These are phyloP conservation scores for Truncatella angustata DNA, from an alignment of 2,329 filamentous ascomycete species.

Conservation along the genomic window DNA sequence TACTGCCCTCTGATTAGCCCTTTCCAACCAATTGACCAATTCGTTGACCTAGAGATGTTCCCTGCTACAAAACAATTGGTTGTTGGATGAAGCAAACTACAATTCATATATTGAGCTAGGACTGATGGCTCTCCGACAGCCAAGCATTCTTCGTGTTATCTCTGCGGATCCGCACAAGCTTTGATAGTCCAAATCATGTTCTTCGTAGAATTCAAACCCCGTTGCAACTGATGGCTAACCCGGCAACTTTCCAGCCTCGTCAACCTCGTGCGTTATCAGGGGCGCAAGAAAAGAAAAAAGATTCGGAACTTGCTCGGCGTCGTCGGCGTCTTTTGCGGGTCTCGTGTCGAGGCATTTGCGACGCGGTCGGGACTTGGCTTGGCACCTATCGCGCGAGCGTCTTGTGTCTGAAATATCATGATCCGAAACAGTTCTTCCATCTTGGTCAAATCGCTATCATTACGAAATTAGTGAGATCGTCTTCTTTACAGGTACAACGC, in stretches of 20 bases:
- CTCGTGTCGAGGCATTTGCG: not conserved
- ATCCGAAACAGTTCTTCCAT: not conserved
- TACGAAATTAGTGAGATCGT: not conserved
- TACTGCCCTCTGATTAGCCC: not conserved
- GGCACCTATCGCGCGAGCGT: not conserved
- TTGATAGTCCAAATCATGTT: too few species aligned
- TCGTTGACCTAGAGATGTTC: too few species aligned
- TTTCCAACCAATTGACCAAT: too few species aligned
- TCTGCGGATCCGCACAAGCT: too few species aligned
- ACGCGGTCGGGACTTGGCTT: not conserved
- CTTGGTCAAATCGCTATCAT: not conserved
- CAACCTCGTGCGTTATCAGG: not conserved
- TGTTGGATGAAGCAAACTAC: too few species aligned
- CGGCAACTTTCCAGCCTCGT: not conserved
- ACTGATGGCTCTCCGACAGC: too few species aligned
- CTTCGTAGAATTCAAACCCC: too few species aligned
- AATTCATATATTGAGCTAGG: too few species aligned
- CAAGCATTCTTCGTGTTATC: too few species aligned
- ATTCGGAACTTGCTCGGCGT: constrained; percentile 1
- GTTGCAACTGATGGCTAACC: not conserved
- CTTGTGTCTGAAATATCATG: not conserved
- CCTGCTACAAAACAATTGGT: too few species aligned
- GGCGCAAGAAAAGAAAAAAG: not conserved
- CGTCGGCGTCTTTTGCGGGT: not conserved
- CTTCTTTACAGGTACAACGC: too few species aligned